Percentiles rank a stretch among this genome's conserved stretches.
These are phyloP conservation scores for Paraphysoderma sedebokerense DNA, from an alignment of 371 early-diverging fungal genomes.

Conservation along the genomic window DNA sequence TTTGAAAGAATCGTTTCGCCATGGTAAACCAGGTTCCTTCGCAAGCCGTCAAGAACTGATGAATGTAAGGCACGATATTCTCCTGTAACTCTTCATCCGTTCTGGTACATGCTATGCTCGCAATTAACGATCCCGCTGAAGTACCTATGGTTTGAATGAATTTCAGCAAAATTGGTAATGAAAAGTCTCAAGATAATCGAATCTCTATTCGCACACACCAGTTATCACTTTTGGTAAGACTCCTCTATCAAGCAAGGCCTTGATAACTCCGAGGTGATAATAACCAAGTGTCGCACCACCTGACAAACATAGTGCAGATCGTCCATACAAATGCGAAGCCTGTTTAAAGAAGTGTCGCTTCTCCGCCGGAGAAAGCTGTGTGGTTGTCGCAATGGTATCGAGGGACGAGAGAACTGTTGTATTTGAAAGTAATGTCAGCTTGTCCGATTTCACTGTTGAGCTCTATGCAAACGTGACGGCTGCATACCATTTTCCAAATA, in stretches of 20 bases:
- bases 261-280: conserved; percentile 23
- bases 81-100: conserved; percentile 22
- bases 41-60: too few species aligned
- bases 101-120: conserved; percentile 16
- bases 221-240: conserved; percentile 25
- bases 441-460: not conserved
- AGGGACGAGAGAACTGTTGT: conserved; percentile 8
- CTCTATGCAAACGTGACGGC: conserved; percentile 5
- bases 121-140: conserved; percentile 18
- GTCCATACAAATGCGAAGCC: conserved; percentile 12
- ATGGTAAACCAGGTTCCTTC: too few species aligned
- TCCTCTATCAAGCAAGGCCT: conserved; percentile 19
- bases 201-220: too few species aligned
- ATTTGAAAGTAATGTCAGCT: not conserved
- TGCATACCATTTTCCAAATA: conserved; percentile 13
- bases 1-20: conserved; percentile 6
- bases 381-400: conserved; percentile 23
- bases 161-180: too few species aligned
- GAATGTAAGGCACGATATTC: too few species aligned
- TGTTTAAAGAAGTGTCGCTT: conserved; percentile 18
- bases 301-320: conserved; percentile 33
- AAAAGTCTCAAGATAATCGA: too few species aligned
- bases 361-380: conserved; percentile 4
- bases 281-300: conserved; percentile 26
- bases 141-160: too few species aligned